Evolutionary conservation across 208 protist genomes (phyloP).

Genomic region (Wallacemonas sp.): DNA sequence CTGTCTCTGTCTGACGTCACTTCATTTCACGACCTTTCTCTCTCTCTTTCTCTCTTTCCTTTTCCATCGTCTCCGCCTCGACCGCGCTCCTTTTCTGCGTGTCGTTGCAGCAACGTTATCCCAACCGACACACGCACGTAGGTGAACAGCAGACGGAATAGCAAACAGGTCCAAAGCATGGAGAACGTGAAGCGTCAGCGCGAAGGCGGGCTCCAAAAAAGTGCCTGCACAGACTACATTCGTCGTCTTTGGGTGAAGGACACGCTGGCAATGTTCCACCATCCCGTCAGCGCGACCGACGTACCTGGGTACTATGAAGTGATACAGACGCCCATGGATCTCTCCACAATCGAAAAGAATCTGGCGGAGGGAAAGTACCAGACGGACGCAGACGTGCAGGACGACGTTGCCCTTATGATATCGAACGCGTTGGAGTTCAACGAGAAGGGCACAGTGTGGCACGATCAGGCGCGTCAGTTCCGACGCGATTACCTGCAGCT

Average conservation of each 20-base stretch:
- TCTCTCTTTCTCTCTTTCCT: conserved; percentile 8
- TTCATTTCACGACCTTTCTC: background rate
- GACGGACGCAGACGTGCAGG: conserved; percentile 68
- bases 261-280: conserved; percentile 85
- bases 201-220: conserved; percentile 44
- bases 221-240: conserved; percentile 64
- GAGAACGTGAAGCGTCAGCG: conserved; percentile 35
- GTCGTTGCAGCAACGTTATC: background rate
- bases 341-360: conserved; percentile 72
- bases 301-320: conserved; percentile 79
- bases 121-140: background rate
- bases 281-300: conserved; percentile 77
- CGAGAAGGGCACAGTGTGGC: conserved; percentile 59
- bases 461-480: conserved; percentile 62
- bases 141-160: no score
- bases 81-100: background rate
- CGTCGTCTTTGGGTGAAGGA: conserved; percentile 75
- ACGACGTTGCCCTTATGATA: conserved; percentile 85
- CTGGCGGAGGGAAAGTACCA: conserved; percentile 66
- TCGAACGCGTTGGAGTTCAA: conserved; percentile 89
- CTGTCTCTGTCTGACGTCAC: background rate
- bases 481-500: conserved; percentile 47
- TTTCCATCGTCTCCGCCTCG: background rate
- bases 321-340: conserved; percentile 71
- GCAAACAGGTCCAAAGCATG: conserved; percentile 4